Evolutionary conservation across 1,284 basidiomycete genomes (phyloP).

Genomic region (Paramarasmius palmivorus): DNA sequence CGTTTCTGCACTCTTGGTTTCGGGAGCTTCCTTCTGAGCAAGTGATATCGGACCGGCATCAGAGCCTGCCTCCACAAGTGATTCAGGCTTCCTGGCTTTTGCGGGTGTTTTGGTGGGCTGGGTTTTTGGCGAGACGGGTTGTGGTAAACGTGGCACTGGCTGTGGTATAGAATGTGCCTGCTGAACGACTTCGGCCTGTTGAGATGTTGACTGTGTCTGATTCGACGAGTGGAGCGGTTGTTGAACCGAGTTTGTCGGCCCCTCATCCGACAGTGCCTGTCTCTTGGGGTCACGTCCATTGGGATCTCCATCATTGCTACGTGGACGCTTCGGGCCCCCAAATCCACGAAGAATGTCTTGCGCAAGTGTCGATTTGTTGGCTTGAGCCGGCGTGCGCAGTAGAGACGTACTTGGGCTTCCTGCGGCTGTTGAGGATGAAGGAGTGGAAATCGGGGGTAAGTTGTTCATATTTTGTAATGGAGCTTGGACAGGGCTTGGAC

Average conservation of each 20-base stretch:
- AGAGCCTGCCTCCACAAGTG: too few species aligned
- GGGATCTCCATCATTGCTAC: constrained; percentile 12
- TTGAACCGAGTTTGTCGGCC: not conserved
- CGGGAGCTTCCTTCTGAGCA: too few species aligned
- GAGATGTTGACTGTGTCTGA: too few species aligned
- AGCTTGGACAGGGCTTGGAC: not conserved
- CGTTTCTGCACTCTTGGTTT: too few species aligned
- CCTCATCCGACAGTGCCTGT: not conserved
- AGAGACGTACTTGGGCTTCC: not conserved
- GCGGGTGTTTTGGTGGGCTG: too few species aligned
- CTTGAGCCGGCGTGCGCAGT: constrained; percentile 33
- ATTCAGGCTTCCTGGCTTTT: too few species aligned
- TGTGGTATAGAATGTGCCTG: too few species aligned
- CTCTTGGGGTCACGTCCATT: constrained; percentile 5
- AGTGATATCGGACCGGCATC: too few species aligned
- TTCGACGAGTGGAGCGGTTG: not conserved
- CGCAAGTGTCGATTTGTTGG: constrained; percentile 39
- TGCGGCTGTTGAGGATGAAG: not conserved
- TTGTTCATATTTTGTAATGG: not conserved
- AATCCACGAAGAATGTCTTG: constrained; percentile 43
- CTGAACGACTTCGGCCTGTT: too few species aligned
- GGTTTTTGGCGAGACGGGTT: too few species aligned
- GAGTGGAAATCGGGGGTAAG: not conserved
- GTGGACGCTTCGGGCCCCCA: constrained; percentile 19
- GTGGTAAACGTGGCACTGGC: too few species aligned